Base-by-base conservation (phyloP, 2,329 filamentous ascomycete genomes). In the Aspergillus fructus region DNA sequence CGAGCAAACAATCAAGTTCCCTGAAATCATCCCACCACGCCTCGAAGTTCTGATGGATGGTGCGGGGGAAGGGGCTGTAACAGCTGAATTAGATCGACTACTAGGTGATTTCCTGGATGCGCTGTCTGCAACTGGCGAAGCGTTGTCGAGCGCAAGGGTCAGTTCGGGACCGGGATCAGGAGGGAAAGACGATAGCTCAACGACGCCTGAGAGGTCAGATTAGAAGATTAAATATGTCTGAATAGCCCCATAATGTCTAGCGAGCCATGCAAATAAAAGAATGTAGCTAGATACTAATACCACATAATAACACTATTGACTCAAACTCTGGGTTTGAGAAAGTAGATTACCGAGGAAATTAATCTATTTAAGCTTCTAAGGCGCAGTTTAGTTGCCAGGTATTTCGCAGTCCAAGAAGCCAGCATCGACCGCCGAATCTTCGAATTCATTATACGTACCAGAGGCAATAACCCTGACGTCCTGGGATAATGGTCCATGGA, bases 21-120 rank as follows among this genome's bases (percentile, higher is more conserved):
- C 77, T 0, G 62, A 69, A 13, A 64, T 75, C 17, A 59, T 68
- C 19, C 73, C 77, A 19, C 77, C 77, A 1, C 73, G 68, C 47
- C 63, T 70, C 5, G 71, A 74, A 51, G 74, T 71, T 33, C 60
- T 79, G 58, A 71, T 68, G 54, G 71, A 73, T 24, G 71, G 70
- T 5, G 74, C 72, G 4, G 69, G 71, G 24, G 73, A 76, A 43
- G 62, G 67, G 3, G 65, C 68, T 8, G 66, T 79, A 13, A 65
- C 70, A 5, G 68, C 65, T 3, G 77, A 79, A 59, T 61, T 79
- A 54, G 73, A 76, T 59, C 65, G 77, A 23, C 59, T 79, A 49
- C 63, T 79, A 7, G 71, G 67, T 33, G 71, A 74, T 48, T 74
- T 78, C 55, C 60, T 76, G 40, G 69, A 68, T 55, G 74, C 74